Percentiles rank a stretch among this genome's conserved stretches.
phyloP scores from a whole-genome alignment of 148 eudicot species.

The Oxyria digyna region DNA sequence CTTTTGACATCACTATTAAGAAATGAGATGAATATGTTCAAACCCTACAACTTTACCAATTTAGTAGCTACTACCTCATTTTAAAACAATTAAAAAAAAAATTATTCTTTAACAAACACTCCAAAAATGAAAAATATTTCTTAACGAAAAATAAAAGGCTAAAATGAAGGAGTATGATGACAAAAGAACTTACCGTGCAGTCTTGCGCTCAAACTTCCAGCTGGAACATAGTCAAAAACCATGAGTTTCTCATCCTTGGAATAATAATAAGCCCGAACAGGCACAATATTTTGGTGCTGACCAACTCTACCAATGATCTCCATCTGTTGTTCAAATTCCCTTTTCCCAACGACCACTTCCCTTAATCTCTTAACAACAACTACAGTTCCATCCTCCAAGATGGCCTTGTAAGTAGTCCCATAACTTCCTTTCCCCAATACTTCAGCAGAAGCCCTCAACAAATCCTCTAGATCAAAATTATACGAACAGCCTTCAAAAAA shows the following conservation, averaged over 20 bases:
- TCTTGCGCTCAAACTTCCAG: conserved; percentile 54
- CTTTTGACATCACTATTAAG: no score
- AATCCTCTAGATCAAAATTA: conserved; percentile 83
- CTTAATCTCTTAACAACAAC: conserved; percentile 81
- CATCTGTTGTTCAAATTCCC: conserved; percentile 92
- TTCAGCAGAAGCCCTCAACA: conserved; percentile 91
- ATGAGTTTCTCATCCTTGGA: conserved; percentile 94
- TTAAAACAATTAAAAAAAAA: no score
- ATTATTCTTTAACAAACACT: no score
- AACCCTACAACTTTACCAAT: no score
- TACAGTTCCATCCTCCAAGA: conserved; percentile 69
- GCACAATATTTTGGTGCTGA: conserved; percentile 47
- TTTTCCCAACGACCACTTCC: conserved; percentile 64
- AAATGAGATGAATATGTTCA: no score
- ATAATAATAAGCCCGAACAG: conserved; percentile 82
- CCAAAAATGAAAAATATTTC: no score
- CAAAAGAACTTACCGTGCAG: conserved; percentile 52
- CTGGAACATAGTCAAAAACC: conserved; percentile 51
- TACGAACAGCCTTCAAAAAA: conserved; percentile 64
- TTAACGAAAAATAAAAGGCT: no score
- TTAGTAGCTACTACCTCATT: no score
- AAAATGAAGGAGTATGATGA: background rate
- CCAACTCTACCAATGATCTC: conserved; percentile 49
- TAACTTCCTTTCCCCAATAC: conserved; percentile 85
- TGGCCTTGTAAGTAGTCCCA: conserved; percentile 82